A percentile compares a stretch with the other conserved stretches of the same genome.
These are phyloP conservation scores for Chytriomyces sp. DNA, from an alignment of 192 early-diverging fungal species.

Conservation along the genomic window DNA sequence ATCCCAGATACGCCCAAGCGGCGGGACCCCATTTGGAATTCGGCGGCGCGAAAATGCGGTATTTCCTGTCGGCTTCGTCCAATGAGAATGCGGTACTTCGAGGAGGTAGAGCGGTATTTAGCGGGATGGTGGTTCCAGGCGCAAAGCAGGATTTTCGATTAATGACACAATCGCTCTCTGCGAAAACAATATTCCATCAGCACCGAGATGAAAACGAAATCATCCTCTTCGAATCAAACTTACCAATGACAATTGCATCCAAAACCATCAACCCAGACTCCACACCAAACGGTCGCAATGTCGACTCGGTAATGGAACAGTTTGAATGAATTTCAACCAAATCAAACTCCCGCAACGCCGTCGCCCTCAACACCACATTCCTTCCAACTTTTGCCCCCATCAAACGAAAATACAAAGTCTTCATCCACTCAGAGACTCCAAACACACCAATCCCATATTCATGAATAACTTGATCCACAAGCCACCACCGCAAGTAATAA, in stretches of 20 bases:
- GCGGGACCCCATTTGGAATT: slow-evolving; percentile 1
- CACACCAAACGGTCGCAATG: slow-evolving; percentile 46
- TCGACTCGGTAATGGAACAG: slow-evolving; percentile 38
- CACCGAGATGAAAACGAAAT: no score
- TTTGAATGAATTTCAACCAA: slow-evolving; percentile 45
- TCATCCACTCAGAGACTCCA: slow-evolving; percentile 11
- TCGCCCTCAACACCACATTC: slow-evolving; percentile 33
- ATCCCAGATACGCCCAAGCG: slow-evolving; percentile 14
- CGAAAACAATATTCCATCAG: neutral
- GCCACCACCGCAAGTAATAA: slow-evolving; percentile 54
- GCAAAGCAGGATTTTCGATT: slow-evolving; percentile 42
- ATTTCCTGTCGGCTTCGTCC: slow-evolving; percentile 29
- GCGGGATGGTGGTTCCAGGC: slow-evolving; percentile 42
- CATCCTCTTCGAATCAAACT: no score
- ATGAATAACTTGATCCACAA: slow-evolving; percentile 41
- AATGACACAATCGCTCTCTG: slow-evolving; percentile 32
- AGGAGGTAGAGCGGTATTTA: slow-evolving; percentile 44
- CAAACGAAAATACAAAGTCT: slow-evolving; percentile 36
- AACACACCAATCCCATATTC: slow-evolving; percentile 40
- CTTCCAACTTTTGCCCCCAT: slow-evolving; percentile 45
- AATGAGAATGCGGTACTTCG: slow-evolving; percentile 43
- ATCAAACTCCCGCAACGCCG: slow-evolving; percentile 49
- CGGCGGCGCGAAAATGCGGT: slow-evolving; percentile 33
- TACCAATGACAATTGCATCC: slow-evolving; percentile 43
- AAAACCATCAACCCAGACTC: slow-evolving; percentile 44